These are phyloP conservation scores for Diplodia intermedia DNA, from an alignment of 2,329 filamentous ascomycete genomes.

Conservation along the genomic window DNA sequence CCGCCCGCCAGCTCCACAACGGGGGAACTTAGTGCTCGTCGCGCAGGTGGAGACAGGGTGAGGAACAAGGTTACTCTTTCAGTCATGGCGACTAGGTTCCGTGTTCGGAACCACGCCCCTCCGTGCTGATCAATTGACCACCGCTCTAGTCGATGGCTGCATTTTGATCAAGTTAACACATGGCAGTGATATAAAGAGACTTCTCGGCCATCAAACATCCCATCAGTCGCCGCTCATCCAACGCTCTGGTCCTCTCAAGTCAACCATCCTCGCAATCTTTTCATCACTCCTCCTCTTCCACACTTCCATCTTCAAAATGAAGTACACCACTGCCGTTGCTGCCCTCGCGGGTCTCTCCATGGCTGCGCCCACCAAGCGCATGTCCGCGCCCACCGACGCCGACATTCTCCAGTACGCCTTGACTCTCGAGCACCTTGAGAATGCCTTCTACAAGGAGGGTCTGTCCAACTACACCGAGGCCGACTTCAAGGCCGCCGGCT, in stretches of 20 bases:
- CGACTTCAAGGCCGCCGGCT: conserved; percentile 62
- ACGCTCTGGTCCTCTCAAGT: neutral
- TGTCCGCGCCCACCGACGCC: conserved; percentile 28
- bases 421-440: conserved; percentile 60
- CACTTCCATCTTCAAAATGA: conserved; percentile 17
- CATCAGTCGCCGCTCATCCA: conserved; percentile 3
- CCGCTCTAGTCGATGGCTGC: neutral
- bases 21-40: neutral
- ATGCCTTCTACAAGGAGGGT: conserved; percentile 67
- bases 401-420: conserved; percentile 54
- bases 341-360: conserved; percentile 12
- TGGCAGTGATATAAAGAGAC: conserved; percentile 3
- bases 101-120: conserved; percentile 3
- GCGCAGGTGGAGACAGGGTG: neutral
- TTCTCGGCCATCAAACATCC: neutral
- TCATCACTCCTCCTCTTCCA: conserved; percentile 10
- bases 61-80: neutral
- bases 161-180: neutral
- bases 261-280: neutral
- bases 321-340: conserved; percentile 11
- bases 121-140: conserved; percentile 13
- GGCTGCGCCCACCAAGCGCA: conserved; percentile 28
- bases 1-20: neutral
- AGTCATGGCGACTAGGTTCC: neutral
- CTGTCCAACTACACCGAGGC: conserved; percentile 62